Conservation (phyloP, 805 yeast genomes). For the Lipomyces kockii region DNA sequence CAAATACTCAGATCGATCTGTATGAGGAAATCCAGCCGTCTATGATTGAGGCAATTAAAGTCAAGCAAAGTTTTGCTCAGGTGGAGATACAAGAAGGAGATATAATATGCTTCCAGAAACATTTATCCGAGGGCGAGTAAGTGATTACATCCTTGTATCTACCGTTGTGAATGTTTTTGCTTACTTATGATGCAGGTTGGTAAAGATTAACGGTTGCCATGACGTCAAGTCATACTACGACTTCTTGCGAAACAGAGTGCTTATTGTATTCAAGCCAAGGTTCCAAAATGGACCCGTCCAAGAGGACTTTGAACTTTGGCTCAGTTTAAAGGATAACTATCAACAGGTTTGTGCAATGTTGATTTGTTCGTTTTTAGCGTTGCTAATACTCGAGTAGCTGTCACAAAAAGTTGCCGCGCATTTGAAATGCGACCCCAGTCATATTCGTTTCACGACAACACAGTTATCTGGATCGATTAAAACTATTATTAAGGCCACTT, state of each 20-base stretch:
- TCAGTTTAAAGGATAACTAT: constrained; percentile 64
- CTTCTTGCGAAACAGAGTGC: constrained; percentile 43
- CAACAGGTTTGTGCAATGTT: constrained; percentile 44
- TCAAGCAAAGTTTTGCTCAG: constrained; percentile 40
- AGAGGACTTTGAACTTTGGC: constrained; percentile 59
- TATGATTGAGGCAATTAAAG: constrained; percentile 43
- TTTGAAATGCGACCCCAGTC: constrained; percentile 60
- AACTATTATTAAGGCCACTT: constrained; percentile 44
- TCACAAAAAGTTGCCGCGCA: constrained; percentile 62
- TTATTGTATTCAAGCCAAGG: constrained; percentile 39
- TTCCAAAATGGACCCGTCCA: constrained; percentile 38
- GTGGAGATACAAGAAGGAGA: constrained; percentile 47
- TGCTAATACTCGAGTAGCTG: constrained; percentile 42
- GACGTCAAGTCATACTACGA: constrained; percentile 42
- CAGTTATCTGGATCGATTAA: constrained; percentile 57
- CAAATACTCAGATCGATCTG: constrained; percentile 39
- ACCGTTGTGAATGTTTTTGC: not conserved
- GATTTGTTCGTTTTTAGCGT: not conserved
- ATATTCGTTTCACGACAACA: constrained; percentile 68
- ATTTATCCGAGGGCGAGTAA: constrained; percentile 35
- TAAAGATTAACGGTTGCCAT: constrained; percentile 15
- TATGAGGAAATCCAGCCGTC: constrained; percentile 47
- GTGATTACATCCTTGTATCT: not conserved
- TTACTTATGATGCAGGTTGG: not conserved
- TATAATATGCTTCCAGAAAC: constrained; percentile 45